These are phyloP conservation scores for Quercus dentata DNA, from an alignment of 306 rosid species.

Conservation along the genomic window DNA sequence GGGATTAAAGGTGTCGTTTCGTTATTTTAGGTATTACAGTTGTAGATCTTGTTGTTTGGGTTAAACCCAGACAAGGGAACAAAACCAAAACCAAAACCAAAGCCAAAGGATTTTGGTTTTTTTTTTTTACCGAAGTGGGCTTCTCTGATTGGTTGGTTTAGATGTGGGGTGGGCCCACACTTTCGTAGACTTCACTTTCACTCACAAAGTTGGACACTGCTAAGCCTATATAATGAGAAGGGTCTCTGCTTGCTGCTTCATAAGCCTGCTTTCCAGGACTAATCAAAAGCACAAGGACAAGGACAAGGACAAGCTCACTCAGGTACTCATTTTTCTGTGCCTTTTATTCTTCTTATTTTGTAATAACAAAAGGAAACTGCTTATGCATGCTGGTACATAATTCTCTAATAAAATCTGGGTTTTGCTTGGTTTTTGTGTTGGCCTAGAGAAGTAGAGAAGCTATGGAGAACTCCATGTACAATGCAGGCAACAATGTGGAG, in stretches of 20 bases:
- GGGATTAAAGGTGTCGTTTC: not conserved
- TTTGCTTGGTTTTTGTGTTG: slow-evolving; percentile 17
- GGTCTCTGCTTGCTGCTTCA: not conserved
- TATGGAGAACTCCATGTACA: slow-evolving; percentile 43
- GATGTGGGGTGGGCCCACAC: not conserved
- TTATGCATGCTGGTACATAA: not conserved
- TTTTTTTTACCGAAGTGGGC: not conserved
- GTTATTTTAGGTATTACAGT: not conserved
- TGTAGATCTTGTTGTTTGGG: not conserved
- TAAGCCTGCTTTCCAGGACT: not conserved
- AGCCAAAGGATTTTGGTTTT: not conserved
- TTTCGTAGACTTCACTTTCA: not conserved
- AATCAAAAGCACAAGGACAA: not conserved
- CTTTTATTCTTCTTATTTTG: slow-evolving; percentile 1
- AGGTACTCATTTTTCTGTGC: slow-evolving; percentile 25
- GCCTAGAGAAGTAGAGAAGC: slow-evolving; percentile 39
- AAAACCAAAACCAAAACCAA: not conserved
- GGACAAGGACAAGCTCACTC: slow-evolving; percentile 17
- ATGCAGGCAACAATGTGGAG: slow-evolving; percentile 33
- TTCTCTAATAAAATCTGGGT: slow-evolving; percentile 14
- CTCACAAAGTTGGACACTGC: not conserved
- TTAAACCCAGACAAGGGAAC: not conserved
- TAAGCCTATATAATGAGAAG: not conserved
- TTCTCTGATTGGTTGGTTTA: not conserved
- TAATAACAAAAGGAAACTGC: not conserved